Evolutionary conservation across 2,329 filamentous ascomycete species (phyloP), one percentile per base, ranked within the genome.

Genomic region (Myotisia sp.): DNA sequence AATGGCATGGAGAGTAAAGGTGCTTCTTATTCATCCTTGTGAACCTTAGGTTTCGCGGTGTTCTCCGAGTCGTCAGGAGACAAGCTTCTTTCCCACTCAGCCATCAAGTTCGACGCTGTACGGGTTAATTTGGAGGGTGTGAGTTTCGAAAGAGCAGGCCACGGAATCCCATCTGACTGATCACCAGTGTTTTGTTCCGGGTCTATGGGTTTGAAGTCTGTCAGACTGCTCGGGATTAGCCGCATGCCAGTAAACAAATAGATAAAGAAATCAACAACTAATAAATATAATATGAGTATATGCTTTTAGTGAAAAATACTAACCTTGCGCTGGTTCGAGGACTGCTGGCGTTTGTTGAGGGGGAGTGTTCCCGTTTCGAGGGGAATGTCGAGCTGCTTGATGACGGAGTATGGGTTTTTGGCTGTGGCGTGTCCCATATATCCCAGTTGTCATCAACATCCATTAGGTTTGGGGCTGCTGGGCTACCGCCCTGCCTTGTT

Each of bases 71-170:
- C 4, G 12, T 17, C 19, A 3, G 73, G 65, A 2, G 70, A 74
- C 9, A 86, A 62, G 44, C 72, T 81, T 55, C 75, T 82, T 61
- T 95, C 87, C 82, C 84, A 92, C 52, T 93, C 85, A 43, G 76
- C 79, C 74, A 94, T 84, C 37, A 93, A 66, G 42, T 79, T 80
- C 22, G 76, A 80, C n/a, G 86, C 82, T 1, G 82, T 87, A 23
- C 75, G 71, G 52, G 84, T 82, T 45, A 94, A 62, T 47, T 83
- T 85, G 45, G 74, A 76, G 0, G 85, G 80, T 6, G 74, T 71
- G 26, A 85, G 60, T 43, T 77, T 75, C 51, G 76, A 76, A 37
- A 92, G 68, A 30, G 78, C 70, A 31, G 76, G 76, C 60, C 82
- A 83, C 18, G 79, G 63, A 9, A 67, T 63, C 33, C 55, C 52